Percentiles rank a stretch among this genome's conserved stretches.
Evolutionary conservation across 805 yeast species (phyloP).

Genomic region (Metschnikowia anglica): DNA sequence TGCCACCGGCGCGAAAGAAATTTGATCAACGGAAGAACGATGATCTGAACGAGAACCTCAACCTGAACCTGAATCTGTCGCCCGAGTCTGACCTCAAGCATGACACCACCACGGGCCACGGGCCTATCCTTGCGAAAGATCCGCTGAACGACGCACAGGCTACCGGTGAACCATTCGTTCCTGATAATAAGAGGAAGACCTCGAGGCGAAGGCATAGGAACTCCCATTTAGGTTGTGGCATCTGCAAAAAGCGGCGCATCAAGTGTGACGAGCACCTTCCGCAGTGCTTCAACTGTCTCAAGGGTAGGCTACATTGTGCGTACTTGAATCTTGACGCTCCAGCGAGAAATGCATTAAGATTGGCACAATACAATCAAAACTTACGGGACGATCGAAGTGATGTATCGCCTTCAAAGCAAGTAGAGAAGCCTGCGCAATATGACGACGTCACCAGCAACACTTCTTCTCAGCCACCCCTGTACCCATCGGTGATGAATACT

Average conservation of each 20-base stretch:
- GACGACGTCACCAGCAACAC: neutral
- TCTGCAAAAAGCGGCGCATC: constrained; percentile 60
- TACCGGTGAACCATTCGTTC: neutral
- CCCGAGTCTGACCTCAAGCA: constrained; percentile 1
- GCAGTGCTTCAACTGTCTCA: constrained; percentile 52
- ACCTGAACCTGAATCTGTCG: constrained; percentile 9
- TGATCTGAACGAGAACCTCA: constrained; percentile 17
- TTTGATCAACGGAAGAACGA: neutral
- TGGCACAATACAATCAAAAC: constrained; percentile 49
- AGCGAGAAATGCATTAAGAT: constrained; percentile 48
- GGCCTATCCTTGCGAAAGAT: neutral
- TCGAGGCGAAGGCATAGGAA: constrained; percentile 62
- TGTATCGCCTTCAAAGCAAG: constrained; percentile 1
- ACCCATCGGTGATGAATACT: constrained; percentile 1
- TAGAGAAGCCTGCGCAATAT: neutral
- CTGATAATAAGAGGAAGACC: constrained; percentile 35
- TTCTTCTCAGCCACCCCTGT: constrained; percentile 1
- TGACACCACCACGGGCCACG: neutral
- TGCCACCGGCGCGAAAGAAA: constrained; percentile 34
- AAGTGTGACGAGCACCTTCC: constrained; percentile 69
- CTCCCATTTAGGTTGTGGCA: constrained; percentile 73
- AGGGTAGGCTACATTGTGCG: constrained; percentile 49
- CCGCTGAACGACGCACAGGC: neutral
- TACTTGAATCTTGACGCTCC: constrained; percentile 48
- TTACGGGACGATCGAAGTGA: constrained; percentile 24